Evolutionary conservation across 805 yeast species (phyloP).

Genomic region (Saturnispora besseyi): DNA sequence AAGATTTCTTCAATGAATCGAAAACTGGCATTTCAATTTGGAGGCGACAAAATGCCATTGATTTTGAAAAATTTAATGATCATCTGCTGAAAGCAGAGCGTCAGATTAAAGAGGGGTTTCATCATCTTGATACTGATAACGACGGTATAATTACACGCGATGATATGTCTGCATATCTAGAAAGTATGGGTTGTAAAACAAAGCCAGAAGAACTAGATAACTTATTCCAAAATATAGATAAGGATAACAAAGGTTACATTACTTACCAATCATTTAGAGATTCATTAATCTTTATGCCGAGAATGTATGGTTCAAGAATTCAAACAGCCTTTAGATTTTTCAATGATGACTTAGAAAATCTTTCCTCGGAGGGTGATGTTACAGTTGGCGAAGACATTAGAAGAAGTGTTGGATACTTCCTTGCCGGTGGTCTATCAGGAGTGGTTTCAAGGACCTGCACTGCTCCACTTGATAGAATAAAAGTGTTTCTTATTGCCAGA

Average conservation of each 20-base stretch:
- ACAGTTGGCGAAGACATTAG: slow-evolving; percentile 69
- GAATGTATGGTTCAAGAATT: slow-evolving; percentile 65
- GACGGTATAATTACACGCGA: slow-evolving; percentile 61
- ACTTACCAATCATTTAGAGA: slow-evolving; percentile 83
- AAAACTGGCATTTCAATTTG: slow-evolving; percentile 4
- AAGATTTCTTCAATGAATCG: slow-evolving; percentile 31
- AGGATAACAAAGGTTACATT: slow-evolving; percentile 53
- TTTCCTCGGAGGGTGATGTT: slow-evolving; percentile 89
- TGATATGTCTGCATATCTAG: slow-evolving; percentile 62
- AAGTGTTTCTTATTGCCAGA: slow-evolving; percentile 88
- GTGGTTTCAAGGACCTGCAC: slow-evolving; percentile 94
- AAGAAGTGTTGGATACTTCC: slow-evolving; percentile 80
- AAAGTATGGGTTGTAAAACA: slow-evolving; percentile 44
- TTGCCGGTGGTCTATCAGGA: slow-evolving; percentile 94
- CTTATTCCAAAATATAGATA: slow-evolving; percentile 49
- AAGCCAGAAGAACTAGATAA: slow-evolving; percentile 42
- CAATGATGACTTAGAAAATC: slow-evolving; percentile 64
- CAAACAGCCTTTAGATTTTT: slow-evolving; percentile 76
- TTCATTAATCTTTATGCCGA: slow-evolving; percentile 73
- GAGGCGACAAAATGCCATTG: slow-evolving; percentile 34
- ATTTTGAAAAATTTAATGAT: slow-evolving; percentile 54
- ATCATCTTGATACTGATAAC: slow-evolving; percentile 55
- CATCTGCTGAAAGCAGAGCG: slow-evolving; percentile 61
- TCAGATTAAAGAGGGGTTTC: slow-evolving; percentile 63
- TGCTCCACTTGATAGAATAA: slow-evolving; percentile 93